phyloP scores from a whole-genome alignment of 1,284 basidiomycete species.

The Leccinum proliferum region DNA sequence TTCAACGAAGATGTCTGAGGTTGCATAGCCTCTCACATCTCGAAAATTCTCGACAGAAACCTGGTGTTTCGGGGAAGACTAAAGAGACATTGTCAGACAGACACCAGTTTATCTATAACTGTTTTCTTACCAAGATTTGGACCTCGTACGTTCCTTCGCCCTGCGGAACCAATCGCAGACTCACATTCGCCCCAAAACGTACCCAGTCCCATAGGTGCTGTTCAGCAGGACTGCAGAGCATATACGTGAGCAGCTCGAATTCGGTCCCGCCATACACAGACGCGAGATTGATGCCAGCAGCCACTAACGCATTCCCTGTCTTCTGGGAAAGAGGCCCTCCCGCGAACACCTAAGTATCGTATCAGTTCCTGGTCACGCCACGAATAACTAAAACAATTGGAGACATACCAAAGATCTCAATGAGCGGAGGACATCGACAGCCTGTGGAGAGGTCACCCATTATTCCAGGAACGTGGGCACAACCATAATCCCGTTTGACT shows the following conservation, averaged over 20 bases:
- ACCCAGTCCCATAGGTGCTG: constrained; percentile 22
- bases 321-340: constrained; percentile 21
- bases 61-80: constrained; percentile 18
- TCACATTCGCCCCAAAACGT: constrained; percentile 15
- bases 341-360: constrained; percentile 10
- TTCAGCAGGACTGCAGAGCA: constrained; percentile 6
- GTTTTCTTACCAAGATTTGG: constrained; percentile 21
- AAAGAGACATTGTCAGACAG: neutral
- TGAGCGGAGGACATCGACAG: constrained; percentile 1
- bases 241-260: constrained; percentile 3
- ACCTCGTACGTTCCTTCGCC: constrained; percentile 19
- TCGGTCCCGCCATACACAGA: constrained; percentile 22
- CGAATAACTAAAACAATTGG: neutral
- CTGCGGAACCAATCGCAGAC: constrained; percentile 19
- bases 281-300: constrained; percentile 17
- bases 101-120: neutral
- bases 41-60: constrained; percentile 28
- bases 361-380: neutral
- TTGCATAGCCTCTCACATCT: constrained; percentile 31
- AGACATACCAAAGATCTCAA: constrained; percentile 17
- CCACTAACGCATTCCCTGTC: constrained; percentile 17
- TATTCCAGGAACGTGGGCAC: constrained; percentile 12
- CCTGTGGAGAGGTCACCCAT: neutral
- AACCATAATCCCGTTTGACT: constrained; percentile 3
- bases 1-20: constrained; percentile 28